Conservation (phyloP, 495 filamentous ascomycete genomes). For the Immersiella caudata region DNA sequence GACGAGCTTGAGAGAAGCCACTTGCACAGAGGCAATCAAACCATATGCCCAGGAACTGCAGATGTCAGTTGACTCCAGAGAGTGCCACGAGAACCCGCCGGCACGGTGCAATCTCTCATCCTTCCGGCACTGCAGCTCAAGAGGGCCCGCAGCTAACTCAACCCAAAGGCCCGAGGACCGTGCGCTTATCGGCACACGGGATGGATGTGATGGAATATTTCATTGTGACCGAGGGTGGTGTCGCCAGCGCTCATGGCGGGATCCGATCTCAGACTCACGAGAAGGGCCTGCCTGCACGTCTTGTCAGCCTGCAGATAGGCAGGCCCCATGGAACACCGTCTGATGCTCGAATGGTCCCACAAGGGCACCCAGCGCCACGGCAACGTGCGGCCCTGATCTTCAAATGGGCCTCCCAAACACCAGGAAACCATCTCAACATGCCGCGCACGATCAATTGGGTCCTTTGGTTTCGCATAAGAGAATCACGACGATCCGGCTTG, state of each 20-base stretch:
- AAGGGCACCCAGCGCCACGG: not conserved
- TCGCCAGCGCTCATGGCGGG: not conserved
- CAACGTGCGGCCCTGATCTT: slow-evolving; percentile 11
- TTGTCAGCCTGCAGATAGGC: not conserved
- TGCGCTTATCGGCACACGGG: slow-evolving; percentile 27
- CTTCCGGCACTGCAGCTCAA: slow-evolving; percentile 12
- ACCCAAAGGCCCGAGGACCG: slow-evolving; percentile 18
- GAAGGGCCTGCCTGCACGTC: not conserved
- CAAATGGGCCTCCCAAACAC: slow-evolving; percentile 3
- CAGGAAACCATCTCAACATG: slow-evolving; percentile 15
- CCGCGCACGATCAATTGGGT: not conserved
- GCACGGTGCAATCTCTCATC: slow-evolving; percentile 4
- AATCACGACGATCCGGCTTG: not conserved
- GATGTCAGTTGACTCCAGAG: slow-evolving; percentile 1
- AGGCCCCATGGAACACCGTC: not conserved
- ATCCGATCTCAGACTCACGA: slow-evolving; percentile 1
- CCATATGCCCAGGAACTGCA: slow-evolving; percentile 3
- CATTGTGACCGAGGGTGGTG: slow-evolving; percentile 9
- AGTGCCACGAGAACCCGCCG: not conserved
- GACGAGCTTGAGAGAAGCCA: slow-evolving; percentile 10
- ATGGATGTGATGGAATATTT: slow-evolving; percentile 3
- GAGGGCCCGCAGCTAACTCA: not conserved
- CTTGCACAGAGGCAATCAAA: slow-evolving; percentile 14
- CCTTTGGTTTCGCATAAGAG: not conserved
- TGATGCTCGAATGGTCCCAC: not conserved